A percentile compares a stretch with the other conserved stretches of the same genome.
Evolutionary conservation across 805 yeast species (phyloP).

Genomic region (Ogataea ramenticola): DNA sequence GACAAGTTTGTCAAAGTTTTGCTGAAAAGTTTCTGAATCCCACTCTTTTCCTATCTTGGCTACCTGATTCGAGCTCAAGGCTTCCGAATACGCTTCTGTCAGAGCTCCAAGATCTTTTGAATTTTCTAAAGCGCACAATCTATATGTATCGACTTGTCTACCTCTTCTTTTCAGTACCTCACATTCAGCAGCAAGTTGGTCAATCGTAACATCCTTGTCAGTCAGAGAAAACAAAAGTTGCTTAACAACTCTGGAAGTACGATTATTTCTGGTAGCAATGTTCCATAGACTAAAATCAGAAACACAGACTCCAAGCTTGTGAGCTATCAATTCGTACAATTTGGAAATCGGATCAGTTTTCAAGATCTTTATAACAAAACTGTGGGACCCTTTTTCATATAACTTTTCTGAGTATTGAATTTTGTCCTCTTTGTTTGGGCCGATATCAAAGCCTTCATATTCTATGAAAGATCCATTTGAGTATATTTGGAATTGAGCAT

Average conservation of each 20-base stretch:
- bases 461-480: conserved; percentile 46
- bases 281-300: conserved; percentile 51
- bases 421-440: conserved; percentile 46
- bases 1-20: neutral
- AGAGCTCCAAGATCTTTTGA: neutral
- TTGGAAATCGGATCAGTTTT: conserved; percentile 48
- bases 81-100: neutral
- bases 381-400: conserved; percentile 39
- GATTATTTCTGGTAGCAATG: conserved; percentile 61
- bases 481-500: conserved; percentile 49
- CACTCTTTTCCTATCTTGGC: neutral
- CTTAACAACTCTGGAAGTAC: conserved; percentile 57
- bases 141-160: conserved; percentile 36
- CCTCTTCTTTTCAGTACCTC: conserved; percentile 24
- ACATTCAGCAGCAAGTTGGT: conserved; percentile 23
- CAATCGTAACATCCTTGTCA: conserved; percentile 32
- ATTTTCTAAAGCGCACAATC: conserved; percentile 11
- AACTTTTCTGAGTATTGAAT: conserved; percentile 42
- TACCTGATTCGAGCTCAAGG: neutral
- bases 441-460: conserved; percentile 70
- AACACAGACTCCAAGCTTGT: conserved; percentile 25
- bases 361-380: conserved; percentile 43
- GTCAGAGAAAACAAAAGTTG: conserved; percentile 22
- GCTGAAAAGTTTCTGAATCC: neutral
- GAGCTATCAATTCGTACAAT: conserved; percentile 43